A percentile compares a stretch with the other conserved stretches of the same genome.
Conservation (phyloP, 768 basidiomycete species). For the Coprinellus micaceus region DNA sequence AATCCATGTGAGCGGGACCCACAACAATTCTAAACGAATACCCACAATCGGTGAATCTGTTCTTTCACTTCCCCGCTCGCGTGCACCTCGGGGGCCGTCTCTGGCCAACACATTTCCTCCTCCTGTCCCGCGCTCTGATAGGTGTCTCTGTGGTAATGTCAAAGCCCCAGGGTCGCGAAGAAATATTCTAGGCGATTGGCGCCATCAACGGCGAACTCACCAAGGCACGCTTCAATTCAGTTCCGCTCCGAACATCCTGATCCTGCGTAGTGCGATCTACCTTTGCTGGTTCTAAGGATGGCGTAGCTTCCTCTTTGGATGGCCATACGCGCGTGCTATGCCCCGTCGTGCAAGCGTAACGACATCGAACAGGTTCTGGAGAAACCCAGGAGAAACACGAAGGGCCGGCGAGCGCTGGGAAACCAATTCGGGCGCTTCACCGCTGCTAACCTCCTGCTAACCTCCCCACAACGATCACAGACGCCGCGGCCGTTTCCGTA, state of each 20-base stretch:
- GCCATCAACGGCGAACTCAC: constrained; percentile 3
- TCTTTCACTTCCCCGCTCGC: too few species aligned
- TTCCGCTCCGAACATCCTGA: not conserved
- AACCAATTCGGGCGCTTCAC: not conserved
- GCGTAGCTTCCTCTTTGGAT: too few species aligned
- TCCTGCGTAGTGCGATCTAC: too few species aligned
- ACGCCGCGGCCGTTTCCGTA: too few species aligned
- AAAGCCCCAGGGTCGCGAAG: not conserved
- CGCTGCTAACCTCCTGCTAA: not conserved
- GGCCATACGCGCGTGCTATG: too few species aligned
- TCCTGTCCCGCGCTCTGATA: not conserved
- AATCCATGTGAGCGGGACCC: too few species aligned
- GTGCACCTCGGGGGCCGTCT: too few species aligned
- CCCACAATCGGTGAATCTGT: too few species aligned
- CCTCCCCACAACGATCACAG: not conserved
- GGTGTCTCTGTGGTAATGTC: too few species aligned
- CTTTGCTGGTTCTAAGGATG: too few species aligned
- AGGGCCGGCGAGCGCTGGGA: not conserved
- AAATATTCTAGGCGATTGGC: not conserved
- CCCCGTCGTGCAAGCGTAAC: too few species aligned
- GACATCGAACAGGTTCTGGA: not conserved
- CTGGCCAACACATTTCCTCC: not conserved
- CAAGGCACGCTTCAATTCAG: not conserved
- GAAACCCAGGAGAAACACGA: not conserved
- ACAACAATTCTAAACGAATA: too few species aligned